phyloP scores from a whole-genome alignment of 1,284 basidiomycete species.

The Malassezia pachydermatis region DNA sequence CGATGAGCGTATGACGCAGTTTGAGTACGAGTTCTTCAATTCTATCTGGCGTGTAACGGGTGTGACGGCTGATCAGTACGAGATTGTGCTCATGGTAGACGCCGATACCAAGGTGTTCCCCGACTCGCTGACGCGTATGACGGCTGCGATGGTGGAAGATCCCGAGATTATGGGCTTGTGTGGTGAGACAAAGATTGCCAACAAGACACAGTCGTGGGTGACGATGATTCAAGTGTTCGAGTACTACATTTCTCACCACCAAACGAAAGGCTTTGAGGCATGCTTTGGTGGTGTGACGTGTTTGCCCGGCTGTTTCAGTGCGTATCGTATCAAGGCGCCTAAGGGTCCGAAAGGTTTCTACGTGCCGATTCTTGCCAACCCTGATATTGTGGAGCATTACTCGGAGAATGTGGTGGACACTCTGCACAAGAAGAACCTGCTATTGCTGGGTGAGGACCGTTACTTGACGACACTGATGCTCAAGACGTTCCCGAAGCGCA shows the following conservation, averaged over 20 bases:
- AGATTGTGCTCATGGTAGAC: slow-evolving; percentile 51
- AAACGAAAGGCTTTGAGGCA: slow-evolving; percentile 56
- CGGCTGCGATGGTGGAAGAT: slow-evolving; percentile 51
- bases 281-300: slow-evolving; percentile 51
- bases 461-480: slow-evolving; percentile 52
- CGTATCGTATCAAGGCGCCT: slow-evolving; percentile 52
- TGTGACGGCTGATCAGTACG: slow-evolving; percentile 50
- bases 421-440: slow-evolving; percentile 52
- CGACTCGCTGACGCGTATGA: slow-evolving; percentile 51
- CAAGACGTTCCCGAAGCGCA: slow-evolving; percentile 52
- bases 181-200: slow-evolving; percentile 52
- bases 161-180: slow-evolving; percentile 53
- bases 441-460: slow-evolving; percentile 51
- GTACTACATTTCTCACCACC: slow-evolving; percentile 98
- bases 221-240: slow-evolving; percentile 65
- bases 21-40: slow-evolving; percentile 53
- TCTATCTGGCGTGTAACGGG: slow-evolving; percentile 51
- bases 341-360: slow-evolving; percentile 51
- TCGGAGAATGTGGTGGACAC: slow-evolving; percentile 52
- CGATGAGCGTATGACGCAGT: slow-evolving; percentile 51
- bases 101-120: slow-evolving; percentile 52
- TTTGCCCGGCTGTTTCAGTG: slow-evolving; percentile 51
- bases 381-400: slow-evolving; percentile 51
- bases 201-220: slow-evolving; percentile 52
- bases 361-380: slow-evolving; percentile 51